phyloP scores from a whole-genome alignment of 345 rosid genomes.

The Syzygium jambos region DNA sequence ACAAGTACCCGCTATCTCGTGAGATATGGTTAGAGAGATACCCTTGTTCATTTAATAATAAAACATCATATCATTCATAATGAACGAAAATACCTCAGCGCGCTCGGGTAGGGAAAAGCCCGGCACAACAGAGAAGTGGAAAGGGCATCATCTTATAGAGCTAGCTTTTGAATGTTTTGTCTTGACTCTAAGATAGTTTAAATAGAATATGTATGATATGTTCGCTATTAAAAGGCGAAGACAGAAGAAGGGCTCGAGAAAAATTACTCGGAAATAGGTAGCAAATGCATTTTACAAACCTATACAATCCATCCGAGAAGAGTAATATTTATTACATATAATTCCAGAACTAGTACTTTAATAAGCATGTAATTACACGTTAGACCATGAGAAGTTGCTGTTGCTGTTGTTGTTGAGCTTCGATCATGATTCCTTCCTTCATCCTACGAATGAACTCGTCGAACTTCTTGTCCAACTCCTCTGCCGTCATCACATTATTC shows the following conservation, averaged over 20 bases:
- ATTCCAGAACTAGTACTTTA: background rate
- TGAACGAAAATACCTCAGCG: too few species aligned
- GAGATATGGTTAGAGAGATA: too few species aligned
- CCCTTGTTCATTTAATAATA: too few species aligned
- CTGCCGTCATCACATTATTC: constrained; percentile 31
- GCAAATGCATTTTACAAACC: background rate
- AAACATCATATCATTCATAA: too few species aligned
- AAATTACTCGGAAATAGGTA: background rate
- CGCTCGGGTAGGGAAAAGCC: too few species aligned
- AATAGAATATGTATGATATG: background rate
- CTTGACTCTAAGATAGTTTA: background rate
- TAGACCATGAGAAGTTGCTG: constrained; percentile 27
- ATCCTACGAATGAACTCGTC: constrained; percentile 86
- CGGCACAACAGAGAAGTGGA: background rate
- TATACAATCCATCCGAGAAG: background rate
- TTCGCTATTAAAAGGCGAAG: background rate
- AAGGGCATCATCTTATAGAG: background rate
- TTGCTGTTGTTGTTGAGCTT: constrained; percentile 40
- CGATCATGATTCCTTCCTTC: constrained; percentile 67
- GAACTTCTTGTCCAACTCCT: constrained; percentile 70
- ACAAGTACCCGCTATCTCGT: too few species aligned
- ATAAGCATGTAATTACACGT: background rate
- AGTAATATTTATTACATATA: background rate
- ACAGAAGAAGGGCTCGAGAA: background rate
- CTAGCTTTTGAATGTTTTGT: background rate